Evolutionary conservation across 768 basidiomycete genomes (phyloP), one percentile per base, ranked within the genome.

Genomic region (Psilocybe subaeruginosa): DNA sequence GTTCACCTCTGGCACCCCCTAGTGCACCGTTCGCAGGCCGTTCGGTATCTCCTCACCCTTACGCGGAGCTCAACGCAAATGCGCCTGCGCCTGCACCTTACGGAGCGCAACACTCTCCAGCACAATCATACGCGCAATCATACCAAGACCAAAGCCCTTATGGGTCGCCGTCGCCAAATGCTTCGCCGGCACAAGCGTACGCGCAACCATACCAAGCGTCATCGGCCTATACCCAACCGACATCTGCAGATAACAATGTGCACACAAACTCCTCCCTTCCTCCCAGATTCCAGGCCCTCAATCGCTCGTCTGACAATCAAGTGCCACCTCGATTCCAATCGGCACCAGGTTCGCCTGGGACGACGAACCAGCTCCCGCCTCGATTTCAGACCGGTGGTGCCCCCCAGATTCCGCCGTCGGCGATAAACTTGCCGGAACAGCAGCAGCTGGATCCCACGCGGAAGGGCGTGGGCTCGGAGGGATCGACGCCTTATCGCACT

Each of bases 1-100:
- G 56, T 41, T 69, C 64, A 0, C 68, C 66, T 61, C 63, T 66
- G 51, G 74, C 29, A 55, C 81, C 80, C 23, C 80, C 82, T 31
- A 69, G 68, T 39, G 77, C 76, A 23, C 77, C 78, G 0, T 83
- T 77, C 64, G 72, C 76, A n/a, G 69, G 71, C 45, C 77, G 76
- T 16, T 65, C 71, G 1, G 69, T 74, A 2, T 80, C 81, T 4
- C 79, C 80, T 31, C 73, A 74, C 60, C 76, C 78, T 2, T 75
- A 76, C 56, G 68, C 71, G 11, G 75, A 76, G 7, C 64, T 73
- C 8, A 70, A 69, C 60, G 27, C 53, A 5, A 64, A 55, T 50
- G 33, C 58, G 39, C 49, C 67, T 2, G 56, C 69, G 8, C 63
- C 66, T n/a, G 46, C 66, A 14, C 69, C 67, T 49, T 61, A 66